phyloP scores from a whole-genome alignment of 441 rosid species.

The Populus hybrid region DNA sequence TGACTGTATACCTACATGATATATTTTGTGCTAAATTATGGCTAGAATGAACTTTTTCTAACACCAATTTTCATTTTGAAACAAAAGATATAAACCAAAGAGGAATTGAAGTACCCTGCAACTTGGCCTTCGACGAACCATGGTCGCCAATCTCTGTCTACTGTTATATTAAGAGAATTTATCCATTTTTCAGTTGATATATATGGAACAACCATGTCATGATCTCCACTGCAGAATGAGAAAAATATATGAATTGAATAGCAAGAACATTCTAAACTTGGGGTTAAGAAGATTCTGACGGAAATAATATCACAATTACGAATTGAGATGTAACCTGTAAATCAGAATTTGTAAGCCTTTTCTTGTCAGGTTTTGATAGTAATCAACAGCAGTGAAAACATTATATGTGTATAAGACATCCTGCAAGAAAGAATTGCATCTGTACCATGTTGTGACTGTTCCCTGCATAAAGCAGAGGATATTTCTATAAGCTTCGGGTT shows the following conservation, averaged over 20 bases:
- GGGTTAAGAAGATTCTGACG: not conserved
- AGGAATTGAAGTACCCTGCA: constrained; percentile 27
- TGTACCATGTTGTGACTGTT: constrained; percentile 21
- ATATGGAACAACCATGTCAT: constrained; percentile 34
- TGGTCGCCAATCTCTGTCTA: constrained; percentile 31
- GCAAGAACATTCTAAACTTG: not conserved
- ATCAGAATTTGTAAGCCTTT: constrained; percentile 28
- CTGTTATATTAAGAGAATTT: constrained; percentile 7
- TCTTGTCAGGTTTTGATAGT: constrained; percentile 30
- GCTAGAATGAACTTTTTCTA: not conserved
- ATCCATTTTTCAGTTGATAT: constrained; percentile 31
- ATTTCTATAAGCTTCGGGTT: not conserved
- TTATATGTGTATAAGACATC: constrained; percentile 15
- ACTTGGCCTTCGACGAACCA: constrained; percentile 44
- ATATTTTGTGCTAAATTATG: not conserved
- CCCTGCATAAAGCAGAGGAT: constrained; percentile 20
- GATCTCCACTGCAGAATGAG: constrained; percentile 32
- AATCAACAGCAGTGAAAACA: constrained; percentile 18
- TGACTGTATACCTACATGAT: constrained; percentile 24
- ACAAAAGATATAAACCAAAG: not conserved
- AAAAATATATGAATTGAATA: not conserved
- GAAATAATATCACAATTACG: not conserved
- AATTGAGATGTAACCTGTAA: constrained; percentile 19
- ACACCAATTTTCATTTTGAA: not conserved
- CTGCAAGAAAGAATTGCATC: constrained; percentile 26